A percentile compares a stretch with the other conserved stretches of the same genome.
These are phyloP conservation scores for Myxozyma sirexii DNA, from an alignment of 805 yeast species.

Conservation along the genomic window DNA sequence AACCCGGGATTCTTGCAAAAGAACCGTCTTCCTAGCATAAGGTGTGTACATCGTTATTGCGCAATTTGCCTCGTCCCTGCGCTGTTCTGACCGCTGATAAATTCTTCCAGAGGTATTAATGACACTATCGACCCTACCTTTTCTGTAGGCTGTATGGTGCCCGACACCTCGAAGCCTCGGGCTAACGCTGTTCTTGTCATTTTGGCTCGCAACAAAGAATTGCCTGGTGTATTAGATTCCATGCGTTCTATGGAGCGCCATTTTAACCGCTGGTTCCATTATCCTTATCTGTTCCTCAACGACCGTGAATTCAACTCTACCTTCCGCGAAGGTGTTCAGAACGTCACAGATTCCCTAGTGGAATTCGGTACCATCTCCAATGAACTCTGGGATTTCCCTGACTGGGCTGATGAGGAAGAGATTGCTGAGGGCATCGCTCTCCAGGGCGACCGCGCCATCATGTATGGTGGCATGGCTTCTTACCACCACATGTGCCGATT, in stretches of 20 bases:
- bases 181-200: slow-evolving; percentile 87
- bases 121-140: slow-evolving; percentile 51
- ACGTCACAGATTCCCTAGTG: slow-evolving; percentile 61
- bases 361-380: slow-evolving; percentile 70
- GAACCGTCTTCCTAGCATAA: slow-evolving; percentile 14
- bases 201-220: slow-evolving; percentile 77
- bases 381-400: slow-evolving; percentile 72
- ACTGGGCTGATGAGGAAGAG: slow-evolving; percentile 47
- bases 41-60: neutral
- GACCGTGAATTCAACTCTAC: slow-evolving; percentile 71
- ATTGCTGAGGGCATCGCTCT: slow-evolving; percentile 61
- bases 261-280: slow-evolving; percentile 90
- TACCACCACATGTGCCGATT: slow-evolving; percentile 97
- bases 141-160: slow-evolving; percentile 54
- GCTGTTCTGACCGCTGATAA: neutral
- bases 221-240: slow-evolving; percentile 73
- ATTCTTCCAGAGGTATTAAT: slow-evolving; percentile 22
- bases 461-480: slow-evolving; percentile 79
- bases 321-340: slow-evolving; percentile 57
- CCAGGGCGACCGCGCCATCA: slow-evolving; percentile 81
- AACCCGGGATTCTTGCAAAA: neutral
- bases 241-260: slow-evolving; percentile 79
- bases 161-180: slow-evolving; percentile 51
- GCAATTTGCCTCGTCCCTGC: neutral
- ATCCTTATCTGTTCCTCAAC: slow-evolving; percentile 89